Evolutionary conservation across 257 asterid species (phyloP).

Genomic region (Sherardia arvensis): DNA sequence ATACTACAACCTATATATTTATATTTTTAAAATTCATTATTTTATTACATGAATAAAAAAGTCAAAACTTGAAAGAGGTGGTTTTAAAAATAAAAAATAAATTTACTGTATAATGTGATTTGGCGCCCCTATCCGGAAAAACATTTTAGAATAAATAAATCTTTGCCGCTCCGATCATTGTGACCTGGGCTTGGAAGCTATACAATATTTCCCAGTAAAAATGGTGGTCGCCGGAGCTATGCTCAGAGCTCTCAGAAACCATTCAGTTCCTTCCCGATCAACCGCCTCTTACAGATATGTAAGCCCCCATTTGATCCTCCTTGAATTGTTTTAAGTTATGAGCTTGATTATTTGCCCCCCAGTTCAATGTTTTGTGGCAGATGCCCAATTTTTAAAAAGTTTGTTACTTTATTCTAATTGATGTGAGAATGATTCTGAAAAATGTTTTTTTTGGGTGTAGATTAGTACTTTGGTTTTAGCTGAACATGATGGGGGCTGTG

Average conservation of each 20-base stretch:
- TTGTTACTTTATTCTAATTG: neutral
- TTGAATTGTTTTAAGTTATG: neutral
- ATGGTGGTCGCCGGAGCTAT: slow-evolving; percentile 38
- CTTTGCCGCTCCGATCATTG: neutral
- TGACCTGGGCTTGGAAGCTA: neutral
- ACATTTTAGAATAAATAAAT: no score
- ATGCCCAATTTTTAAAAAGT: neutral
- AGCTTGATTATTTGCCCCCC: no score
- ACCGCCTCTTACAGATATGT: slow-evolving; percentile 40
- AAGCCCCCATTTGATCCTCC: slow-evolving; percentile 14
- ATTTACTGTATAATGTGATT: neutral
- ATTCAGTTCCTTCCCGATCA: slow-evolving; percentile 22
- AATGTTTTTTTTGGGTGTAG: slow-evolving; percentile 22
- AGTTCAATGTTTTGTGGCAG: neutral
- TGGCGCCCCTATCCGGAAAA: slow-evolving; percentile 1
- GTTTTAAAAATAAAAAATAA: no score
- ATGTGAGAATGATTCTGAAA: neutral
- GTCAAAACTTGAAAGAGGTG: no score
- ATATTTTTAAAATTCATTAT: no score
- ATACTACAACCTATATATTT: no score
- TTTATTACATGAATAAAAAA: no score
- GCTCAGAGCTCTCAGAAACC: slow-evolving; percentile 40
- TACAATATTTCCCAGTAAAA: neutral
- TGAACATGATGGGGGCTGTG: slow-evolving; percentile 68
- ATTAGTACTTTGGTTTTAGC: slow-evolving; percentile 78